phyloP scores from a whole-genome alignment of 495 filamentous ascomycete genomes.

The Neurospora terricola region DNA sequence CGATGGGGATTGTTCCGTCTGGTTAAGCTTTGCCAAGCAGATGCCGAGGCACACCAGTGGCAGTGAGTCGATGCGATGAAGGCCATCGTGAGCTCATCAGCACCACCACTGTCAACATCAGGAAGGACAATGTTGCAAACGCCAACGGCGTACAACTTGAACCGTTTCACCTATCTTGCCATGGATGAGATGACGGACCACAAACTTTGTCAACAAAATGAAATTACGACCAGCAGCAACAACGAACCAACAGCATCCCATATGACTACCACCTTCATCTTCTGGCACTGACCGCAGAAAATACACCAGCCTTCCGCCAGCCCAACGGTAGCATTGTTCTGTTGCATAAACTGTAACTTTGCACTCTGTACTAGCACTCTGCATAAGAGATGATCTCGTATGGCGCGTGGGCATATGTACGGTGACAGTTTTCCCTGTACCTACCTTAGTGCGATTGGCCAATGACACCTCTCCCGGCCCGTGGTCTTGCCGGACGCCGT shows the following conservation, averaged over 20 bases:
- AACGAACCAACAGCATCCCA: neutral
- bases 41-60: neutral
- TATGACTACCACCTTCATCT: neutral
- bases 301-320: neutral
- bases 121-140: neutral
- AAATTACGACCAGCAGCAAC: neutral
- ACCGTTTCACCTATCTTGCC: neutral
- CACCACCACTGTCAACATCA: neutral
- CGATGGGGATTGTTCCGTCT: neutral
- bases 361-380: neutral
- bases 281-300: neutral
- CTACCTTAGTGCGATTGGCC: neutral
- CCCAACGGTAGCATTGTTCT: neutral
- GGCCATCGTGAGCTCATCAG: neutral
- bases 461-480: neutral
- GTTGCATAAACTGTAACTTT: neutral
- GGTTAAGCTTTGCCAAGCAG: neutral
- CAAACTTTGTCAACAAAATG: neutral
- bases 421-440: neutral
- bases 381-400: neutral
- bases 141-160: neutral
- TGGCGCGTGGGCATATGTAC: neutral
- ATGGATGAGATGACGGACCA: neutral
- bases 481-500: neutral
- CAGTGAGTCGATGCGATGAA: neutral